phyloP scores from a whole-genome alignment of 164 flowering plant species.

The Paratinospora sagittata region DNA sequence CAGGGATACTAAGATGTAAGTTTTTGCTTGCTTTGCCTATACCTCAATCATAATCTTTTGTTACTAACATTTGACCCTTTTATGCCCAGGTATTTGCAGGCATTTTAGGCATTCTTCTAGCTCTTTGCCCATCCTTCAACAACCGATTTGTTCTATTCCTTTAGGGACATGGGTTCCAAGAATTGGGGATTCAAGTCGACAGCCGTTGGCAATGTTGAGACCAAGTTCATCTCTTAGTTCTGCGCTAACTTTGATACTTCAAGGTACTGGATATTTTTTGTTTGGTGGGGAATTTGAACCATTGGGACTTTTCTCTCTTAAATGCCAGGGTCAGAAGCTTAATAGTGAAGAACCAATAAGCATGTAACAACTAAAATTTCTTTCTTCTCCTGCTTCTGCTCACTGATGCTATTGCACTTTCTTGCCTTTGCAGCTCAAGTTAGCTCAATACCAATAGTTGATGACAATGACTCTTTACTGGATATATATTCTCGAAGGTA shows the following conservation, averaged over 20 bases:
- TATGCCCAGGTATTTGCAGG: slow-evolving; percentile 69
- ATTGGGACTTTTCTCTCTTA: no score
- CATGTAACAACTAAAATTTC: not conserved
- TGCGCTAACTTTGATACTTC: slow-evolving; percentile 66
- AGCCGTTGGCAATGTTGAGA: slow-evolving; percentile 74
- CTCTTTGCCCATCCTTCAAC: slow-evolving; percentile 46
- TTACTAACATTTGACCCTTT: slow-evolving; percentile 12
- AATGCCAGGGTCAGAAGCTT: no score
- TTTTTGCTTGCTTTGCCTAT: slow-evolving; percentile 11
- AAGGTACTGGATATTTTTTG: slow-evolving; percentile 41
- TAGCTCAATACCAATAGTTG: slow-evolving; percentile 90
- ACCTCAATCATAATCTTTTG: not conserved
- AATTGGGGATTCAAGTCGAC: slow-evolving; percentile 28
- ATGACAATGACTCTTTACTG: slow-evolving; percentile 72
- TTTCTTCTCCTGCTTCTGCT: not conserved
- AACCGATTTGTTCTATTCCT: slow-evolving; percentile 49
- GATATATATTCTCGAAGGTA: slow-evolving; percentile 92
- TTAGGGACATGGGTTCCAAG: slow-evolving; percentile 91
- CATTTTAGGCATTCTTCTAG: slow-evolving; percentile 53
- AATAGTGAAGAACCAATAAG: not conserved
- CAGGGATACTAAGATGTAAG: slow-evolving; percentile 87
- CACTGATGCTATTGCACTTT: slow-evolving; percentile 3
- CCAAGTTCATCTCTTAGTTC: slow-evolving; percentile 70
- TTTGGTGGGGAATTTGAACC: no score
- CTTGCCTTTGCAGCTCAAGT: slow-evolving; percentile 59